phyloP scores from a whole-genome alignment of 495 filamentous ascomycete species.

The Aspergillus cristatus region DNA sequence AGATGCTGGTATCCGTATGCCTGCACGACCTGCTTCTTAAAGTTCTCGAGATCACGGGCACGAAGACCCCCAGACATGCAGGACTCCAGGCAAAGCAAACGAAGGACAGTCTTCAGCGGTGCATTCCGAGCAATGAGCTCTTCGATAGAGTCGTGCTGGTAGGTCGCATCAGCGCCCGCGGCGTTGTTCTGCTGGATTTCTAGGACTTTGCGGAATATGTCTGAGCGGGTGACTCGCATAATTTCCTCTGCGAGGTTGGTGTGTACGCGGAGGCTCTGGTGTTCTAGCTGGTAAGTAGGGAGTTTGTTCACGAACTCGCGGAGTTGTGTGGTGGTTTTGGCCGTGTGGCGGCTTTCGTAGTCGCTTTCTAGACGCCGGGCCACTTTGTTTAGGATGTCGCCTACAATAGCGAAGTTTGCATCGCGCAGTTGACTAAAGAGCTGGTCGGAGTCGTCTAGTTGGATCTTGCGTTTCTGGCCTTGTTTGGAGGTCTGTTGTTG shows the following conservation, averaged over 20 bases:
- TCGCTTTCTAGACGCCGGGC: constrained; percentile 80
- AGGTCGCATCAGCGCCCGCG: constrained; percentile 79
- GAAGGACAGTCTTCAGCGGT: constrained; percentile 67
- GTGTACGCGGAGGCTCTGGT: constrained; percentile 83
- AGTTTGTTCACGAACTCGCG: constrained; percentile 87
- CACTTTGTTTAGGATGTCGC: constrained; percentile 78
- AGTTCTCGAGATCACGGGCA: constrained; percentile 75
- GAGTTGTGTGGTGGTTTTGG: constrained; percentile 82
- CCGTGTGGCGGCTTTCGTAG: constrained; percentile 81
- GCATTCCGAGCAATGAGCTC: constrained; percentile 84
- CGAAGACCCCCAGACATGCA: constrained; percentile 83
- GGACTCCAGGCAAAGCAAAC: constrained; percentile 84
- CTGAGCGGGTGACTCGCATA: constrained; percentile 77
- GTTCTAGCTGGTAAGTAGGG: constrained; percentile 86
- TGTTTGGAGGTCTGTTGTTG: constrained; percentile 44
- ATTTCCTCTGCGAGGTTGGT: constrained; percentile 91
- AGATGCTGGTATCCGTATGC: constrained; percentile 94
- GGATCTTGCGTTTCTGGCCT: constrained; percentile 79
- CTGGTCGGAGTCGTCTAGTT: constrained; percentile 81
- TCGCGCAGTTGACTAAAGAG: constrained; percentile 84
- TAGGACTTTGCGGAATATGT: constrained; percentile 75
- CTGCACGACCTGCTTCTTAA: constrained; percentile 79
- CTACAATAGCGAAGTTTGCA: constrained; percentile 91
- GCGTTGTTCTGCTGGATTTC: constrained; percentile 95
- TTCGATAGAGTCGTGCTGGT: constrained; percentile 82